phyloP scores from a whole-genome alignment of 345 rosid species.

The Citrus glauca region DNA sequence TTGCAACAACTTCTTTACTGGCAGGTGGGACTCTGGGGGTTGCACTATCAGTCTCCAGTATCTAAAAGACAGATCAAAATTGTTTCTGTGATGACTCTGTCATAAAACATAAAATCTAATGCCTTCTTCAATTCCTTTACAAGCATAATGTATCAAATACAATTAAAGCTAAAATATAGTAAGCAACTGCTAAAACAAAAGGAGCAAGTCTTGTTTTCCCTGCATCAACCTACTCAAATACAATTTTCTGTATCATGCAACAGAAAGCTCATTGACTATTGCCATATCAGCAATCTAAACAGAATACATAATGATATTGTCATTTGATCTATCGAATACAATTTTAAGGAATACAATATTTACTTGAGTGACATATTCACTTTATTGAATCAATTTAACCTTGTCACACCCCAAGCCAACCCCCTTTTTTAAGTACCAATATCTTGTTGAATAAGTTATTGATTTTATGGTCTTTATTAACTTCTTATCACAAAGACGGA shows the following conservation, averaged over 20 bases:
- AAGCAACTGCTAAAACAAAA: neutral
- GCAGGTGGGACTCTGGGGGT: slow-evolving; percentile 88
- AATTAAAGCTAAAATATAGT: neutral
- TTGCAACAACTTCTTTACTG: slow-evolving; percentile 86
- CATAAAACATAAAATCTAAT: neutral
- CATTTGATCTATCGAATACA: neutral
- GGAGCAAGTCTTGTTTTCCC: neutral
- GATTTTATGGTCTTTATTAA: neutral
- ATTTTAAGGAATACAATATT: neutral
- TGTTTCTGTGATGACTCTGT: neutral
- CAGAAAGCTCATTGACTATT: neutral
- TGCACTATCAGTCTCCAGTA: slow-evolving; percentile 37
- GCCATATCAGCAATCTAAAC: neutral
- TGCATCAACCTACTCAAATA: neutral
- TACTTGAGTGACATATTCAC: neutral
- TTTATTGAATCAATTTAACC: neutral
- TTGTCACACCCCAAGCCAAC: neutral
- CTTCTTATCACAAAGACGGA: neutral
- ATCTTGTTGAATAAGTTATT: neutral
- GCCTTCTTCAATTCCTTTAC: neutral
- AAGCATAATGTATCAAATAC: neutral
- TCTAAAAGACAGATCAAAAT: slow-evolving; percentile 24
- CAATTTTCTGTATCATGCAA: neutral
- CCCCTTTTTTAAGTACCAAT: neutral
- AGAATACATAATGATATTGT: neutral